These are phyloP conservation scores for Aspergillus melleus DNA, from an alignment of 2,329 filamentous ascomycete species.

Conservation along the genomic window DNA sequence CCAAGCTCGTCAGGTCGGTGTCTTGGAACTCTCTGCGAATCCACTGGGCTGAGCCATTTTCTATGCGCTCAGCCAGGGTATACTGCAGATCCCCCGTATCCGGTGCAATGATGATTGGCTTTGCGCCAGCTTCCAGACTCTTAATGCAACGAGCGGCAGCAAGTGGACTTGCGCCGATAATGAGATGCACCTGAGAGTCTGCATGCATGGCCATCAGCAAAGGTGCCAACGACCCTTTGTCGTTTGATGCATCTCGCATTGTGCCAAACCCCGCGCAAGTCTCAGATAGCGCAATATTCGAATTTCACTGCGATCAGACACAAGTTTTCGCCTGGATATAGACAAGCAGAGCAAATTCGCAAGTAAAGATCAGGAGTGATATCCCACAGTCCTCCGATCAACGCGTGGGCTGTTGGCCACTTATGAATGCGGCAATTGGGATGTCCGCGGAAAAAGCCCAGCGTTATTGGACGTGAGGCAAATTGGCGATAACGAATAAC, in stretches of 20 bases:
- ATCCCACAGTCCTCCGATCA: background rate
- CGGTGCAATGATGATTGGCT: slow-evolving; percentile 75
- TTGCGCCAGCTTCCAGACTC: slow-evolving; percentile 78
- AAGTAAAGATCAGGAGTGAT: background rate
- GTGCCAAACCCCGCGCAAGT: slow-evolving; percentile 19
- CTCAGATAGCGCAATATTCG: background rate
- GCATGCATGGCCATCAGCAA: slow-evolving; percentile 44
- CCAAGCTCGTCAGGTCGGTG: slow-evolving; percentile 70
- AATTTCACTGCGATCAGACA: background rate
- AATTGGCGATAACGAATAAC: slow-evolving; percentile 19
- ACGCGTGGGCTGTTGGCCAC: background rate
- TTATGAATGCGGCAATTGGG: slow-evolving; percentile 6
- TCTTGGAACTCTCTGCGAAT: slow-evolving; percentile 62
- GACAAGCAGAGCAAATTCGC: background rate
- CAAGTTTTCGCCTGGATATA: background rate
- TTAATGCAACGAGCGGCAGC: slow-evolving; percentile 80
- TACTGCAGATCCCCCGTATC: slow-evolving; percentile 61
- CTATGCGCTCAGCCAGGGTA: slow-evolving; percentile 49
- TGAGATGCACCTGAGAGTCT: slow-evolving; percentile 65
- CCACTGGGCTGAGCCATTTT: slow-evolving; percentile 44
- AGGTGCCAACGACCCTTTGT: slow-evolving; percentile 23
- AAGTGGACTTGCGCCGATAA: slow-evolving; percentile 82
- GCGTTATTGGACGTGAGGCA: slow-evolving; percentile 12
- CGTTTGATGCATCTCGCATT: slow-evolving; percentile 34
- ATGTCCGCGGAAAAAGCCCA: slow-evolving; percentile 23